A percentile compares a stretch with the other conserved stretches of the same genome.
Evolutionary conservation across 345 rosid species (phyloP).

Genomic region (Anacardium occidentale): DNA sequence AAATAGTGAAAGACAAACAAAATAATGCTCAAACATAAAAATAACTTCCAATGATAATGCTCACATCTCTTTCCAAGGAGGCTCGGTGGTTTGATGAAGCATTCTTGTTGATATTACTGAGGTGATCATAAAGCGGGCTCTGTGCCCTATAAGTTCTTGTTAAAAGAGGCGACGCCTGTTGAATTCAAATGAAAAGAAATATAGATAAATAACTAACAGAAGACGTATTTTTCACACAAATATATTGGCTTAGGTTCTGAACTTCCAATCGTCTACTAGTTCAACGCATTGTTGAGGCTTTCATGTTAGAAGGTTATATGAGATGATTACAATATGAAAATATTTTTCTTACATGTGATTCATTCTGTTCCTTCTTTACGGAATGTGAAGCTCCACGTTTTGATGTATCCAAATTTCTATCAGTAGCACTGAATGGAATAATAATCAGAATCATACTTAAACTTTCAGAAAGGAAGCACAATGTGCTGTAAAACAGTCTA

Average conservation of each 20-base stretch:
- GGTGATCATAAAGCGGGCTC: conserved; percentile 45
- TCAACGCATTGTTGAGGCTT: not conserved
- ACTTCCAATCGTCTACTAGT: not conserved
- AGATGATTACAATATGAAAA: conserved; percentile 1
- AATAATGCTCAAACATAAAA: not conserved
- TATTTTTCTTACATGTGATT: conserved; percentile 44
- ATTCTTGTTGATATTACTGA: conserved; percentile 24
- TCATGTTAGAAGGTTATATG: conserved; percentile 10
- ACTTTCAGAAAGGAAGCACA: conserved; percentile 10
- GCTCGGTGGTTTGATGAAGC: conserved; percentile 48
- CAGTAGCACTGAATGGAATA: conserved; percentile 60
- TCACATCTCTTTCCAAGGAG: conserved; percentile 82
- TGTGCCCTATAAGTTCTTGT: conserved; percentile 34
- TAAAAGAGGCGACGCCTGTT: conserved; percentile 49
- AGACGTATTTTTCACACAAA: conserved; percentile 1
- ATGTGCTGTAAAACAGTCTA: not conserved
- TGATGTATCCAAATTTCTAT: conserved; percentile 43
- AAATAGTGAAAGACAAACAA: not conserved
- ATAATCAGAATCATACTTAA: conserved; percentile 3
- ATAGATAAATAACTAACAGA: not conserved
- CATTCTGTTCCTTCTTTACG: conserved; percentile 33
- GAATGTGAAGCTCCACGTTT: conserved; percentile 32
- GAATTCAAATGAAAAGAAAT: conserved; percentile 5
- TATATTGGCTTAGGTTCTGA: not conserved
- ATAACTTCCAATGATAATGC: conserved; percentile 11